Conservation (phyloP, 345 rosid genomes). For the Eucalyptus tenuipes region DNA sequence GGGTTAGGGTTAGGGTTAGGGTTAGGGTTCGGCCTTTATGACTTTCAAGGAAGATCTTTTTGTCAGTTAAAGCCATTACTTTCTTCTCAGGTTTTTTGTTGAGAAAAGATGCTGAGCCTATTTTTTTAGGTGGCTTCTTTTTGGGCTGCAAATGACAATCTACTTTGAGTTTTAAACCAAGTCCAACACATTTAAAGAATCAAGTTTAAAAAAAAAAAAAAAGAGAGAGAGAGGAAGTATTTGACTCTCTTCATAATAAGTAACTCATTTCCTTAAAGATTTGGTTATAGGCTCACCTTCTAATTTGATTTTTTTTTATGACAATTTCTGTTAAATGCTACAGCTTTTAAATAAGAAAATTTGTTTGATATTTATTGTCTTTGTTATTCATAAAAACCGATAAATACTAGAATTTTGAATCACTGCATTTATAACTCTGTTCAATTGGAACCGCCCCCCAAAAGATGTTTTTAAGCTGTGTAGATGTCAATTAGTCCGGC, state of each 20-base stretch:
- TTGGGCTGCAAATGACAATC: not conserved
- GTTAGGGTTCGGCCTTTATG: not conserved
- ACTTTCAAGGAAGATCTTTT: not conserved
- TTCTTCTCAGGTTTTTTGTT: not conserved
- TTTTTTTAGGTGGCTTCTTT: not conserved
- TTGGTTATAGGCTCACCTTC: not conserved
- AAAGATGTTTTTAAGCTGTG: not conserved
- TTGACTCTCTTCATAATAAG: not conserved
- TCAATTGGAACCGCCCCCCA: not conserved
- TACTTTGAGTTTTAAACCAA: not conserved
- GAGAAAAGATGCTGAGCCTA: not conserved
- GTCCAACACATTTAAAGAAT: not conserved
- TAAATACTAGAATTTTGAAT: not conserved
- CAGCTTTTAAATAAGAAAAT: not conserved
- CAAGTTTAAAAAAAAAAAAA: not conserved
- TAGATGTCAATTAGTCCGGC: rapidly evolving
- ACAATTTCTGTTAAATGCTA: not conserved
- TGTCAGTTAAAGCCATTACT: not conserved
- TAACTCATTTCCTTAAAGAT: not conserved
- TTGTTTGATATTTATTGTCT: not conserved
- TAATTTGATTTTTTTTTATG: not conserved
- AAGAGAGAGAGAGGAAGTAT: not conserved
- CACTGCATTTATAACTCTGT: not conserved
- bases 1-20: not conserved
- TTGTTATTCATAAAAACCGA: not conserved